phyloP scores from a whole-genome alignment of 2,329 filamentous ascomycete genomes.

The Colletotrichum ledebouriae region DNA sequence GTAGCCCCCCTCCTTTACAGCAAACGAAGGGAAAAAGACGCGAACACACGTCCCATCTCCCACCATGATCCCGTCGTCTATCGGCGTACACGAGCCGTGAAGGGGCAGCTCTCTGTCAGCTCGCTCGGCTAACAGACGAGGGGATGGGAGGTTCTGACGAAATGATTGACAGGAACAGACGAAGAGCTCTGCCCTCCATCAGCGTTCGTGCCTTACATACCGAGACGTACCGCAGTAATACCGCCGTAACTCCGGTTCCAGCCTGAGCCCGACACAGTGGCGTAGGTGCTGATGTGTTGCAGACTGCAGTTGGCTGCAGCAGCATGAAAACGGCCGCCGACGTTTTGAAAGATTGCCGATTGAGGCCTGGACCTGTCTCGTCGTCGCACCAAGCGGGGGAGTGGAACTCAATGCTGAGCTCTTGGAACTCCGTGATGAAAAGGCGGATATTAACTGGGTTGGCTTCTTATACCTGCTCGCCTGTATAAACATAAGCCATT shows the following conservation, averaged over 20 bases:
- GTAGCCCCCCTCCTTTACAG: slow-evolving; percentile 30
- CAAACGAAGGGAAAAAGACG: slow-evolving; percentile 10
- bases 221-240: slow-evolving; percentile 26
- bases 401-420: slow-evolving; percentile 14
- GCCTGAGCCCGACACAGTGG: slow-evolving; percentile 29
- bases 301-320: slow-evolving; percentile 15
- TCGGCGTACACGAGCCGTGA: slow-evolving; percentile 30
- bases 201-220: slow-evolving; percentile 22
- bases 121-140: slow-evolving; percentile 25
- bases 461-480: background rate
- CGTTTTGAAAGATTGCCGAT: slow-evolving; percentile 14
- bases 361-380: slow-evolving; percentile 9
- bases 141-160: slow-evolving; percentile 18
- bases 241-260: slow-evolving; percentile 31
- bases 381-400: slow-evolving; percentile 21
- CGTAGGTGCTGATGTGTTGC: slow-evolving; percentile 27
- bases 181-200: slow-evolving; percentile 17
- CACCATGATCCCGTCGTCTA: slow-evolving; percentile 17
- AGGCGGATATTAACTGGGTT: background rate
- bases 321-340: slow-evolving; percentile 40
- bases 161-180: slow-evolving; percentile 27
- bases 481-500: background rate
- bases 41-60: slow-evolving; percentile 10
- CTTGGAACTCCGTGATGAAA: background rate
- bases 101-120: slow-evolving; percentile 26